phyloP scores from a whole-genome alignment of 2,329 filamentous ascomycete species.

The Xylaria sp. region DNA sequence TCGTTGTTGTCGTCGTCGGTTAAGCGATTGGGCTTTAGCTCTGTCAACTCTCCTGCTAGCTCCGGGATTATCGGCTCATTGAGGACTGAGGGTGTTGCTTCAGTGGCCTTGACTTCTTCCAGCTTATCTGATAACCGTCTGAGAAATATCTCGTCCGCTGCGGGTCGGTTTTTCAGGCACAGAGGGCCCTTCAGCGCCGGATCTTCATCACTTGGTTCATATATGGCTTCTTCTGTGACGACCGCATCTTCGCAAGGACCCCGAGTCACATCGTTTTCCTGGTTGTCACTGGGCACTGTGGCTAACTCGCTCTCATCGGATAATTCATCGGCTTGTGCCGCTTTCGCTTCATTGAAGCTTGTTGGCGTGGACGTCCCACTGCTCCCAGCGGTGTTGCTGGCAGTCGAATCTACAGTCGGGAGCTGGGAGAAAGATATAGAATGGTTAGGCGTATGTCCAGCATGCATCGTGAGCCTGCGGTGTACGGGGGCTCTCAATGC shows the following conservation, averaged over 20 bases:
- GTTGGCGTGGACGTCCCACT: slow-evolving; percentile 56
- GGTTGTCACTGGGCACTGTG: slow-evolving; percentile 24
- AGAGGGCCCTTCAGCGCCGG: slow-evolving; percentile 62
- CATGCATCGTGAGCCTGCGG: slow-evolving; percentile 68
- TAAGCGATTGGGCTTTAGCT: slow-evolving; percentile 23
- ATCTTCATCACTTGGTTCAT: slow-evolving; percentile 59
- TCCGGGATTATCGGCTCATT: slow-evolving; percentile 39
- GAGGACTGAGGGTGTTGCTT: slow-evolving; percentile 59
- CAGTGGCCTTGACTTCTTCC: slow-evolving; percentile 58
- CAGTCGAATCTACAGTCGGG: slow-evolving; percentile 58
- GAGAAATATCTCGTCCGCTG: slow-evolving; percentile 66
- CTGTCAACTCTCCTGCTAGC: slow-evolving; percentile 5
- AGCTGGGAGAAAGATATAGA: slow-evolving; percentile 63
- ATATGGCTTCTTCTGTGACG: slow-evolving; percentile 39
- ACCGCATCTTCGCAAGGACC: slow-evolving; percentile 12
- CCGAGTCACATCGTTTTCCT: slow-evolving; percentile 32
- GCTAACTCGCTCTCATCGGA: slow-evolving; percentile 37
- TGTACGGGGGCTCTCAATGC: slow-evolving; percentile 61
- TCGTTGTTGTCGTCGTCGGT: slow-evolving; percentile 31
- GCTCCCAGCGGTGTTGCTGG: slow-evolving; percentile 54
- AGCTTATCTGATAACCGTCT: slow-evolving; percentile 63
- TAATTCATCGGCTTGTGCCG: neutral
- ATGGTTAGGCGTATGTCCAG: slow-evolving; percentile 71
- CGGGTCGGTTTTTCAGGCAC: slow-evolving; percentile 66
- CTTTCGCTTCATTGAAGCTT: slow-evolving; percentile 24